Base-by-base conservation (phyloP, 1,139 yeast genomes). In the Blastobotrys capitulatus region DNA sequence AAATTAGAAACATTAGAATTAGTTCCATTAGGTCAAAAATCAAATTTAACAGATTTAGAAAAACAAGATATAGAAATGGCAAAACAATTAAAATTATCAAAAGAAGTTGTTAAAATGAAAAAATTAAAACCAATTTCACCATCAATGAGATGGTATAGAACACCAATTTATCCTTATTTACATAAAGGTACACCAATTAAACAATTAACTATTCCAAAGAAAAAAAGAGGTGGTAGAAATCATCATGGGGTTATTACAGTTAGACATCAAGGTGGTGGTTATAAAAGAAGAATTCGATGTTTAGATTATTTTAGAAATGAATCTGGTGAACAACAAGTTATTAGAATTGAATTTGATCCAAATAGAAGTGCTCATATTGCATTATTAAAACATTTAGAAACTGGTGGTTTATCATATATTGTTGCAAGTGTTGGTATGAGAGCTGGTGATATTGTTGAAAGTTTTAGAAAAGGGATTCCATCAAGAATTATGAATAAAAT, bases 221-320 rank as follows among this genome's bases (percentile, higher is more conserved):
- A 83, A 65, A 78, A 79, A 54, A 80, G 81, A 44, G 85, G 95
- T 48, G 99, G 99, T 57, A 83, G 99, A 72, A 90, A 92, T 67
- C 77, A 86, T 68, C 75, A 84, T 12, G 99, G 99, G 59, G 78
- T 79, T 58, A 87, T 92, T 61, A 87, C 96, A 8, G 84, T 88
- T 40, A 81, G 98, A 65, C 97, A 94, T 66, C 82, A 94, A 68
- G 98, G 98, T 66, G 98, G 98, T 61, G 98, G 97, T 42, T 95
- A 87, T 66, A 88, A 86, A 68, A 83, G 89, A 63, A 80, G 98
- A 68, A 78, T 86, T 40, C 79, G 99, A 62, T 67, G 86, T 44
- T 77, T 92, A 27, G 99, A 92, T 68, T 83, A 83, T 63, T 74
- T 75, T 60, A 78, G 99, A 62, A 64, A 68, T 42, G 76, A 66